A percentile compares a stretch with the other conserved stretches of the same genome.
These are phyloP conservation scores for Tarenaya hassleriana DNA, from an alignment of 345 rosid genomes.

Conservation along the genomic window DNA sequence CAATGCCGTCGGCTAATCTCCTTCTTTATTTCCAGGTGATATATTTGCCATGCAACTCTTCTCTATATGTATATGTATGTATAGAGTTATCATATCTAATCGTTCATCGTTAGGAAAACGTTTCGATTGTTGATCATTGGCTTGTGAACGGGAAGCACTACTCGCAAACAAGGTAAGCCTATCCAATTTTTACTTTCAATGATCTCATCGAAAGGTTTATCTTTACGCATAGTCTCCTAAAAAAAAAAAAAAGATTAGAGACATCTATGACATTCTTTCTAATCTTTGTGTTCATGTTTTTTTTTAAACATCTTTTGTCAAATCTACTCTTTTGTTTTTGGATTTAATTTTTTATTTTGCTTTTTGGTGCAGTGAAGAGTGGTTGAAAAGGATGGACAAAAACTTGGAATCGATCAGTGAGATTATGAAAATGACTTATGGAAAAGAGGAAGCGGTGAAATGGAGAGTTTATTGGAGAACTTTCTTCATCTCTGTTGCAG, in stretches of 20 bases:
- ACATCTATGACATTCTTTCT: too few species aligned
- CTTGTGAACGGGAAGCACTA: slow-evolving; percentile 80
- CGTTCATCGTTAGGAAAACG: slow-evolving; percentile 52
- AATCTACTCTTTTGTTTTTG: too few species aligned
- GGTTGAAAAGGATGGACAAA: slow-evolving; percentile 82
- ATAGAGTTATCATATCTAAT: not conserved
- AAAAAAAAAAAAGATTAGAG: too few species aligned
- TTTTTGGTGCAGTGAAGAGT: slow-evolving; percentile 59
- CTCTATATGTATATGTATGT: not conserved
- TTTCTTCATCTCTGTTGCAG: slow-evolving; percentile 77
- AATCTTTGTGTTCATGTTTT: too few species aligned
- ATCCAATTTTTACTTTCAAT: too few species aligned
- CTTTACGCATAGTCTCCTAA: too few species aligned
- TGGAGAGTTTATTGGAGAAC: slow-evolving; percentile 92
- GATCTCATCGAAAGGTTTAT: too few species aligned
- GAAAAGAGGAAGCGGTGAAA: slow-evolving; percentile 66
- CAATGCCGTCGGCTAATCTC: slow-evolving; percentile 85
- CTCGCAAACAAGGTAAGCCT: slow-evolving; percentile 59
- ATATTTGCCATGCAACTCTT: not conserved
- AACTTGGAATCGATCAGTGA: slow-evolving; percentile 41
- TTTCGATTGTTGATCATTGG: slow-evolving; percentile 68
- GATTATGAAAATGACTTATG: slow-evolving; percentile 73
- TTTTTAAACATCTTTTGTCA: too few species aligned
- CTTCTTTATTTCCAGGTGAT: slow-evolving; percentile 84
- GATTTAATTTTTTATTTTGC: not conserved